phyloP scores from a whole-genome alignment of 129 eudicot genomes.

The Lonicera japonica region DNA sequence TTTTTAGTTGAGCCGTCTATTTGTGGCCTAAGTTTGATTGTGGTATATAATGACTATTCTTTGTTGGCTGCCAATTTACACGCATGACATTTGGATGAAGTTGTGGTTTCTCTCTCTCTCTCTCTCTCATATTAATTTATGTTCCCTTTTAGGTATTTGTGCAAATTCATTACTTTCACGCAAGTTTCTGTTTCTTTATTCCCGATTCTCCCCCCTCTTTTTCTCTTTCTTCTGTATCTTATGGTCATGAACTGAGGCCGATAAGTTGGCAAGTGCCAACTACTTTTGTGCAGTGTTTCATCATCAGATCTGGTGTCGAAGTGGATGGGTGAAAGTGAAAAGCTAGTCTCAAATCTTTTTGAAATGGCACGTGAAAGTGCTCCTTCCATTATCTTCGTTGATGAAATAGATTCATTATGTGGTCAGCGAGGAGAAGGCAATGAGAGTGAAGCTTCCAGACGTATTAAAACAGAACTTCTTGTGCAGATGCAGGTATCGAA shows the following conservation, averaged over 20 bases:
- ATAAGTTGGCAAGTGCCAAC: constrained; percentile 75
- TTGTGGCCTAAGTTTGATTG: neutral
- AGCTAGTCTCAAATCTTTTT: constrained; percentile 89
- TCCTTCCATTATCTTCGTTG: constrained; percentile 88
- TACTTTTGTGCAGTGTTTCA: constrained; percentile 71
- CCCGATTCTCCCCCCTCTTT: too few species aligned
- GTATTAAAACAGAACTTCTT: constrained; percentile 95
- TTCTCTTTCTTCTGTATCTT: neutral
- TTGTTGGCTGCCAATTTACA: neutral
- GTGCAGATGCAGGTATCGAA: constrained; percentile 96
- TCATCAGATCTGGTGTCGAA: constrained; percentile 98
- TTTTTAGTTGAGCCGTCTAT: too few species aligned
- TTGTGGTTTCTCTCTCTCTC: too few species aligned
- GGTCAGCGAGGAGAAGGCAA: constrained; percentile 99
- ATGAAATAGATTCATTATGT: constrained; percentile 95
- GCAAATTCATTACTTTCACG: too few species aligned
- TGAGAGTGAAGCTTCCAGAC: constrained; percentile 99
- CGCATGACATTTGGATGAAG: neutral
- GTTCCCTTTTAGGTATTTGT: neutral
- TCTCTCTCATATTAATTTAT: neutral
- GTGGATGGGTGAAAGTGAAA: constrained; percentile 99
- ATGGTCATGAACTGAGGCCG: constrained; percentile 34
- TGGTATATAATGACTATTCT: too few species aligned
- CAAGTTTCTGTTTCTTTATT: neutral
- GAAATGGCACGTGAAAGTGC: constrained; percentile 98